Evolutionary conservation across 345 rosid genomes (phyloP).

Genomic region (Rhodomyrtus tomentosa): DNA sequence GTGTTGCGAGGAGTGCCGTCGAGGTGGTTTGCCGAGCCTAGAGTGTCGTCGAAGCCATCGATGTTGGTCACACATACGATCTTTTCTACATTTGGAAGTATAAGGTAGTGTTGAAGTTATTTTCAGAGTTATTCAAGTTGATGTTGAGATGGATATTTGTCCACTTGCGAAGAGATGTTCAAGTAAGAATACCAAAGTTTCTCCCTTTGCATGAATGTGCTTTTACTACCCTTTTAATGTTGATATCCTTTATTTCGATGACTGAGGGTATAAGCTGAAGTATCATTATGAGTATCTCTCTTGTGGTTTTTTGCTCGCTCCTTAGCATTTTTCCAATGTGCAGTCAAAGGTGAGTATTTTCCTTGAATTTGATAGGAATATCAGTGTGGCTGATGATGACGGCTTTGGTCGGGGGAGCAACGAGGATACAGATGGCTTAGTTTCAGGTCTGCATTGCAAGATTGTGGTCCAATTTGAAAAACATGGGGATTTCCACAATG

Average conservation of each 20-base stretch:
- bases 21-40: slow-evolving; percentile 91
- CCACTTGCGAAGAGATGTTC: not conserved
- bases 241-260: not conserved
- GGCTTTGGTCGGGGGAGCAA: slow-evolving; percentile 43
- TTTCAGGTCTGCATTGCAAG: slow-evolving; percentile 84
- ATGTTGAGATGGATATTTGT: not conserved
- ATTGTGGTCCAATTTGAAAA: slow-evolving; percentile 87
- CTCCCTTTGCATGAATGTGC: not conserved
- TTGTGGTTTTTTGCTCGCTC: not conserved
- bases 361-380: slow-evolving; percentile 43
- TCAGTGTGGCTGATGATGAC: slow-evolving; percentile 77
- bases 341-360: not conserved
- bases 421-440: slow-evolving; percentile 33
- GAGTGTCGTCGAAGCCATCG: slow-evolving; percentile 91
- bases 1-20: slow-evolving; percentile 70
- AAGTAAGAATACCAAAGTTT: not conserved
- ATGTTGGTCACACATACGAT: slow-evolving; percentile 82
- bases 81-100: slow-evolving; percentile 75
- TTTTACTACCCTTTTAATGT: not conserved
- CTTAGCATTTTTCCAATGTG: not conserved
- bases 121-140: not conserved
- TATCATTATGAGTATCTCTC: not conserved
- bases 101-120: slow-evolving; percentile 29
- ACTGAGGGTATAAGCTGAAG: not conserved
- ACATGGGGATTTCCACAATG: slow-evolving; percentile 51